These are phyloP conservation scores for Ophiocordyceps robertsii DNA, from an alignment of 2,329 filamentous ascomycete genomes.

Conservation along the genomic window DNA sequence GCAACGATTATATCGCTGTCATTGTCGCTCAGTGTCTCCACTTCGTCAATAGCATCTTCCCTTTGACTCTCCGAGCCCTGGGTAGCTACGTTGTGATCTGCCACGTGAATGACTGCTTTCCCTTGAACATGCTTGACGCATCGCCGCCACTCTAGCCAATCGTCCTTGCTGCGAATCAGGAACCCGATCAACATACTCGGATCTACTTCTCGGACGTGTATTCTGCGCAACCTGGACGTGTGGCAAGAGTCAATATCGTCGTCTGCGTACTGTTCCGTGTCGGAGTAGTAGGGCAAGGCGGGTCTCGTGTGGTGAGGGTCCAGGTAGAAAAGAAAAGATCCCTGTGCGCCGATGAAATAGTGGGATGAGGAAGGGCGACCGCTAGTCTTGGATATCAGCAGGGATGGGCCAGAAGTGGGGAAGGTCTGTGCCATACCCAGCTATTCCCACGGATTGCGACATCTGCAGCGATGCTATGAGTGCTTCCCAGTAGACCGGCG, in stretches of 20 bases:
- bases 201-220: conserved; percentile 88
- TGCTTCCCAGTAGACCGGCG: conserved; percentile 90
- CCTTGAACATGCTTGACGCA: conserved; percentile 63
- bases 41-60: conserved; percentile 71
- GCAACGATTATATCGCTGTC: conserved; percentile 27
- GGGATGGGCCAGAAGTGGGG: too few species aligned
- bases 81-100: conserved; percentile 51
- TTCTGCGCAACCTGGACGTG: conserved; percentile 66
- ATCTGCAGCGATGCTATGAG: conserved; percentile 74
- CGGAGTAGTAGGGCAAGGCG: conserved; percentile 49
- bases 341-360: conserved; percentile 49
- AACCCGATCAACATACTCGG: conserved; percentile 97
- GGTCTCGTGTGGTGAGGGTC: conserved; percentile 82
- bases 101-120: conserved; percentile 76
- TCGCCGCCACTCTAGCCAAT: conserved; percentile 74
- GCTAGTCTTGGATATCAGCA: conserved; percentile 27
- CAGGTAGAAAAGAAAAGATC: conserved; percentile 78
- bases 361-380: conserved; percentile 82
- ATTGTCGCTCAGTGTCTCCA: conserved; percentile 75
- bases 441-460: conserved; percentile 88
- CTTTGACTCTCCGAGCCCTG: conserved; percentile 43
- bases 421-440: conserved; percentile 48
- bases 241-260: conserved; percentile 78
- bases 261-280: conserved; percentile 43
- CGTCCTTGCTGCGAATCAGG: conserved; percentile 65